These are phyloP conservation scores for Plasmopara muralis DNA, from an alignment of 352 stramenopile genomes.

Conservation along the genomic window DNA sequence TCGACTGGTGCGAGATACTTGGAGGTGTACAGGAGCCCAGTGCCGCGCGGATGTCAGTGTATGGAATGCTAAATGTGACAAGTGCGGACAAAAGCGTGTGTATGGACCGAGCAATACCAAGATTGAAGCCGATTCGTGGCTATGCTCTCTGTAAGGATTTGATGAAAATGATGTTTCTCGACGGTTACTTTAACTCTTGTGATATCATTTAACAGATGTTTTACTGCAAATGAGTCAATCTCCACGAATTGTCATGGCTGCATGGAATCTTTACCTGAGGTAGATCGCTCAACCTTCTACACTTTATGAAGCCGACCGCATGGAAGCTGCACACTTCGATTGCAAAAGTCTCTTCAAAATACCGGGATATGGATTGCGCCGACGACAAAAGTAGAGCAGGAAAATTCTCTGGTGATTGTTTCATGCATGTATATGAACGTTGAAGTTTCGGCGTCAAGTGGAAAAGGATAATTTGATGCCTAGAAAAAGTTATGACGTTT, in stretches of 20 bases:
- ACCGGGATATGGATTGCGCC: no score
- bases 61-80: slow-evolving; percentile 48
- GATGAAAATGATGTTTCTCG: not conserved
- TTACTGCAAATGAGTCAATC: slow-evolving; percentile 41
- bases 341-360: no score
- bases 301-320: not conserved
- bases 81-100: slow-evolving; percentile 41
- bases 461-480: no score
- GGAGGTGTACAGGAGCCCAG: slow-evolving; percentile 35
- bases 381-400: no score
- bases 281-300: slow-evolving; percentile 31
- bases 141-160: slow-evolving; percentile 57
- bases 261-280: slow-evolving; percentile 29
- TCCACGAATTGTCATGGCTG: slow-evolving; percentile 36
- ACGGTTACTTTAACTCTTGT: not conserved
- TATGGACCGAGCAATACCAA: slow-evolving; percentile 44
- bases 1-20: slow-evolving; percentile 35
- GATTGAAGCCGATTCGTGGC: slow-evolving; percentile 42
- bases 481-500: no score
- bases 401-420: no score
- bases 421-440: no score
- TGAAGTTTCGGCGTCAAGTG: no score
- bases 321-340: no score
- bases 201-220: slow-evolving; percentile 27
- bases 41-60: slow-evolving; percentile 58